phyloP scores from a whole-genome alignment of 73 alveolate species.

The Uronychia binucleata region DNA sequence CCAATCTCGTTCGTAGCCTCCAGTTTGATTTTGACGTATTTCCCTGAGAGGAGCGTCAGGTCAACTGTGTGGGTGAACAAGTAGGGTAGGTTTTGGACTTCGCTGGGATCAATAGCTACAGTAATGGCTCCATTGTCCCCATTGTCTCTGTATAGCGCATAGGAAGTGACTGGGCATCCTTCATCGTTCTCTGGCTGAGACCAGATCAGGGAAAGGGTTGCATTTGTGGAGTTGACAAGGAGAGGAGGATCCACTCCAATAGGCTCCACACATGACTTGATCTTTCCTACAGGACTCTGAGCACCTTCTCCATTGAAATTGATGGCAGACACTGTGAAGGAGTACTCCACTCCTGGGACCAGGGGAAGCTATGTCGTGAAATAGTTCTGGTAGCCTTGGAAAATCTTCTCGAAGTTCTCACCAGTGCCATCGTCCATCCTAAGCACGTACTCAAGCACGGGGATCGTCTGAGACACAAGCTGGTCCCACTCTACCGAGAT shows the following conservation, averaged over 20 bases:
- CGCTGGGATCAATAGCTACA: constrained; percentile 11
- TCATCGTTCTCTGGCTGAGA: constrained; percentile 28
- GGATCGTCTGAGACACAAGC: constrained; percentile 15
- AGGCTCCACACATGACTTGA: constrained; percentile 49
- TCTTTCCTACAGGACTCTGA: constrained; percentile 3
- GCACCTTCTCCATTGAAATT: constrained; percentile 61
- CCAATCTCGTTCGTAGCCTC: constrained; percentile 42
- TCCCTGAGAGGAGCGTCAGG: constrained; percentile 6
- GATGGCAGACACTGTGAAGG: constrained; percentile 57
- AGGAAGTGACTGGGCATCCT: constrained; percentile 59
- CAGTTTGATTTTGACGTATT: constrained; percentile 41
- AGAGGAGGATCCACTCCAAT: constrained; percentile 26
- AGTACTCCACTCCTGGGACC: constrained; percentile 33
- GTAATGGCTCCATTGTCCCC: constrained; percentile 30
- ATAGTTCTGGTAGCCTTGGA: not conserved
- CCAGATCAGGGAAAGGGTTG: constrained; percentile 37
- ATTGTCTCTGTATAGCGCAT: constrained; percentile 32
- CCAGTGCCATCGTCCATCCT: constrained; percentile 62
- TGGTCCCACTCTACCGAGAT: constrained; percentile 40
- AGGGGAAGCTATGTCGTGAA: constrained; percentile 14
- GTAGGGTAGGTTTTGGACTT: constrained; percentile 27
- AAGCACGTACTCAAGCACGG: constrained; percentile 31
- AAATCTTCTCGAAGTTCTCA: not conserved
- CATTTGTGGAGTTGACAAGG: constrained; percentile 24
- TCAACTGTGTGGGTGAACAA: constrained; percentile 24